Conservation (phyloP, 257 asterid genomes). For the Eucommia ulmoides region DNA sequence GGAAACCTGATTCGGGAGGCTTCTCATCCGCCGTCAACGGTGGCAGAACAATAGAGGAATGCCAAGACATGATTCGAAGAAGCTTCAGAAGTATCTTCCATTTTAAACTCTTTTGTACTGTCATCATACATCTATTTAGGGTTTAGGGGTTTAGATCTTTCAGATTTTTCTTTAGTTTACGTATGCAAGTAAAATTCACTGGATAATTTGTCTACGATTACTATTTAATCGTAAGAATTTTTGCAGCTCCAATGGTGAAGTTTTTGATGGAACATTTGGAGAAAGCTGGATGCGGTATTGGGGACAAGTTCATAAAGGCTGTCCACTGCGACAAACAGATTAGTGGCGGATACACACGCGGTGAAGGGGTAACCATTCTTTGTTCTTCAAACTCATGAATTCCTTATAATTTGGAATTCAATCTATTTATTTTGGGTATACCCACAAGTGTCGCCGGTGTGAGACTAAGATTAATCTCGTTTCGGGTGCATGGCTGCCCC, state of each 20-base stretch:
- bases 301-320: conserved; percentile 53
- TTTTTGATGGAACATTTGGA: conserved; percentile 61
- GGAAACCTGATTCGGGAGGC: background rate
- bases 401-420: too few species aligned
- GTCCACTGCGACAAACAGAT: conserved; percentile 22
- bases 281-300: conserved; percentile 57
- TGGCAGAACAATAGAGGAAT: conserved; percentile 43
- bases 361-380: conserved; percentile 40
- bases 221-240: too few species aligned
- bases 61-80: conserved; percentile 48
- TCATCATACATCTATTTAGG: too few species aligned
- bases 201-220: too few species aligned
- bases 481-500: too few species aligned
- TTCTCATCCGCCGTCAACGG: conserved; percentile 1
- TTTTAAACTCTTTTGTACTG: background rate
- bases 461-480: too few species aligned
- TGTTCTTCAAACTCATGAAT: background rate
- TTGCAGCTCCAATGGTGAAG: conserved; percentile 71
- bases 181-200: too few species aligned
- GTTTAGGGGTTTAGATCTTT: conserved; percentile 8
- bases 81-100: conserved; percentile 44
- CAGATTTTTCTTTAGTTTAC: too few species aligned
- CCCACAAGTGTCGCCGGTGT: too few species aligned
- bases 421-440: too few species aligned
- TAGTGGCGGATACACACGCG: conserved; percentile 53